These are phyloP conservation scores for Nicotiana benthamiana DNA, from an alignment of 257 asterid genomes.

Conservation along the genomic window DNA sequence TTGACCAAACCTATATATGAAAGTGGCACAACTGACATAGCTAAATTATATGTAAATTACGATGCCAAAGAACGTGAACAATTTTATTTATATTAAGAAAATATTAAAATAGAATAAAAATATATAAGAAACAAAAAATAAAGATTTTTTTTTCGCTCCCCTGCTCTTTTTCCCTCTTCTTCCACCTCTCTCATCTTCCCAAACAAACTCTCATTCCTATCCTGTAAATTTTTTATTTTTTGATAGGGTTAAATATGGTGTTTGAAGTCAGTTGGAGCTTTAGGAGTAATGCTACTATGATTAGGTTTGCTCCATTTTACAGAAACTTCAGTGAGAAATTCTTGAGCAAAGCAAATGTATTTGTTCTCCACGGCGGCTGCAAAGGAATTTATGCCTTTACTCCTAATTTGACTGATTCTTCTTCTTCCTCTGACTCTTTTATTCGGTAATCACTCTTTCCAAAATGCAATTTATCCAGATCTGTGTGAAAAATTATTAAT, in stretches of 20 bases:
- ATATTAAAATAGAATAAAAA: no score
- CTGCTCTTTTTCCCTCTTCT: no score
- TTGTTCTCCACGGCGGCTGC: slow-evolving; percentile 87
- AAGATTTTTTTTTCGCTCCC: no score
- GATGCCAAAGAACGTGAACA: no score
- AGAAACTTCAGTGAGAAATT: slow-evolving; percentile 68
- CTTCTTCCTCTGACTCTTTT: slow-evolving; percentile 38
- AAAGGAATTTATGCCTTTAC: slow-evolving; percentile 84
- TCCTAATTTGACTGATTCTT: slow-evolving; percentile 46
- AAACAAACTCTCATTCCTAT: no score
- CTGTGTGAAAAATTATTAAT: neutral
- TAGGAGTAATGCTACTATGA: neutral
- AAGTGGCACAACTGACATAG: no score
- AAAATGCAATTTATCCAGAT: neutral
- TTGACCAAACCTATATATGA: no score
- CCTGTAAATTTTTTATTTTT: no score
- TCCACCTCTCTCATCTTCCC: no score
- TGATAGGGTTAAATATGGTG: neutral
- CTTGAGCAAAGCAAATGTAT: slow-evolving; percentile 69
- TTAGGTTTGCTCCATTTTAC: slow-evolving; percentile 17
- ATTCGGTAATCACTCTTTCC: slow-evolving; percentile 44
- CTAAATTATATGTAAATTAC: no score
- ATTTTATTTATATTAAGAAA: no score
- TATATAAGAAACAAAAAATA: no score
- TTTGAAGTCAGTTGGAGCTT: slow-evolving; percentile 8